Evolutionary conservation across 2,329 filamentous ascomycete species (phyloP), one percentile per base, ranked within the genome.

Genomic region (Xylariaceae sp.): DNA sequence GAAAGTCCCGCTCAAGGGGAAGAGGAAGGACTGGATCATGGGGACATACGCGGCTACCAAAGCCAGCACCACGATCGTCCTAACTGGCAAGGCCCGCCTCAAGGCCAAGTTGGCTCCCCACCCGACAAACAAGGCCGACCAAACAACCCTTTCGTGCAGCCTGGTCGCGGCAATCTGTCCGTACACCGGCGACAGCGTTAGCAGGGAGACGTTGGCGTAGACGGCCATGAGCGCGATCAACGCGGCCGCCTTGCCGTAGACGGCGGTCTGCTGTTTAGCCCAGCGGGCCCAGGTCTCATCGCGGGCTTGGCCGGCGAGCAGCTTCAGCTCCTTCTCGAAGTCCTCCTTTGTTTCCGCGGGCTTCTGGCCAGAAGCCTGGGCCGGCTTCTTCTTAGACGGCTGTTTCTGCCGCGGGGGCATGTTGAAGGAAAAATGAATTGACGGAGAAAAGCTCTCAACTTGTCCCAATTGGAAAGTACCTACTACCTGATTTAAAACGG

Each of bases 131-230:
- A 86, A 85, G 23, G 85, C 86, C 2, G 83, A 76, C 65, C 86
- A 86, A 60, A 91, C 77, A 57, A 86, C 81, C 69, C 83, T 82
- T 49, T 80, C 76, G 71, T 97, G 93, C 72, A 88, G 89, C 62
- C 88, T 79, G 1, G 84, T 82, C 0, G 91, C 80, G 1, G 93
- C 90, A 40, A 96, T 90, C 16, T 88, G 86, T 50, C 95, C 95
- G 73, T 96, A 98, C 10, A 96, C 89, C 1, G 95, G 95, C 19
- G 91, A 90, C 32, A 98, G 79, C 40, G 84, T 87, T 60, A 92
- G 79, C 69, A 91, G 85, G 0, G 90, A 93, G 55, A 89, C 83
- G 60, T 87, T 85, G 45, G 89, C 87, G 57, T 83, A 86, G 42
- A 87, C 70, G 44, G 87, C 89, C 9, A 84, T 80, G 44, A 89